Evolutionary conservation across 352 stramenopile genomes (phyloP), one percentile per base, ranked within the genome.

Genomic region (Albugo laibachii): DNA sequence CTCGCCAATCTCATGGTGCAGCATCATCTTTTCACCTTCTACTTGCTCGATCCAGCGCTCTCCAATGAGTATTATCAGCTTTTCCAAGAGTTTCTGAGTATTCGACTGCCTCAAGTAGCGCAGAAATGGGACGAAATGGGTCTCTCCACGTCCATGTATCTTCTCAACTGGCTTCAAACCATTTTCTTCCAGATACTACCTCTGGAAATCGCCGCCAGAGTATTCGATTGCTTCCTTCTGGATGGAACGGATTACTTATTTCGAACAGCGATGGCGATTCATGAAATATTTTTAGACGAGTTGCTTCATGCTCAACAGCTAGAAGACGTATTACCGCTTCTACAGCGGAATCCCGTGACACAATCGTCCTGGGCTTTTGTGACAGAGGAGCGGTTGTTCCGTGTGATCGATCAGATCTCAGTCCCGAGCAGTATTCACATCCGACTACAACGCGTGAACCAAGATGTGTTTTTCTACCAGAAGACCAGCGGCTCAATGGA

Each of bases 91-190:
- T 84, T 82, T 36, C 38, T 93, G 20, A 47, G 58, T 34, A 45
- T 62, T 5, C 55, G 71, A 13, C 44, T 69, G n/a, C 69, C 76
- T 1, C 58, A 59, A 8, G 47, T 88, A 15, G 58, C 75, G 40
- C 52, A 54, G 6, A 75, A 92, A 50, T 53, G 91, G 34, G 42
- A 45, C 2, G 37, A 56, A 1, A 69, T 89, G 31, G 76, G 76
- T 16, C 51, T 86, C 8, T 69, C 69, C 1, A 65, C 66, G 24
- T 76, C 72, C 12, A 83, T 93, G 71, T 93, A 88, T 44, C 49
- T 91, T 11, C 87, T 91, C 71, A 88, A 89, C 49, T 91, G 80
- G 80, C 53, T 91, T 14, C 80, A 91, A 56, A 93, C 80, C 18
- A 55, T 93, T 6, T 93, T 87, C 31, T 41, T 87, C 5, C 79